These are phyloP conservation scores for Ambrosia trifida DNA, from an alignment of 129 eudicot genomes.

Conservation along the genomic window DNA sequence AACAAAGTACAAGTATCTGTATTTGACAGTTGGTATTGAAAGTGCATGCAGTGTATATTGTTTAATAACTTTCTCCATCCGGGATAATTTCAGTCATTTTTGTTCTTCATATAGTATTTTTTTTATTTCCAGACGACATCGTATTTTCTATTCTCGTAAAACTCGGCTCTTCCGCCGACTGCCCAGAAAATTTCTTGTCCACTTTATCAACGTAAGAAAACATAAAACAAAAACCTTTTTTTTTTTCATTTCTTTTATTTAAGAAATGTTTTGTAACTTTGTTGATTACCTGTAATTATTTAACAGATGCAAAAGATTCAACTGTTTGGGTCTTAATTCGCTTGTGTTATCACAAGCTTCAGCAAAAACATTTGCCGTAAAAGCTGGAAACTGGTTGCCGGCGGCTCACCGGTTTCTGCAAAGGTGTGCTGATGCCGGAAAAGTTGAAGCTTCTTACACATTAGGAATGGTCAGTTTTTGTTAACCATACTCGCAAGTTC, in stretches of 20 bases:
- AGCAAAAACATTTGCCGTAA: conserved; percentile 26
- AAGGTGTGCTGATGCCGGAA: conserved; percentile 43
- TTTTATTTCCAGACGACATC: conserved; percentile 62
- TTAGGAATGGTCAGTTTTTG: too few relatives aligned
- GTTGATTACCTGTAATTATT: neutral
- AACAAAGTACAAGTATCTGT: too few relatives aligned
- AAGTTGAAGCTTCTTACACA: too few relatives aligned
- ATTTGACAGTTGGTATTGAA: too few relatives aligned
- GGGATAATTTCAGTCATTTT: too few relatives aligned
- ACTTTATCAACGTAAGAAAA: conserved; percentile 41
- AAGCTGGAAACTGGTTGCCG: conserved; percentile 35
- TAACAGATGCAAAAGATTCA: conserved; percentile 38
- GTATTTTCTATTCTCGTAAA: conserved; percentile 41
- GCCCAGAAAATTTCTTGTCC: conserved; percentile 48
- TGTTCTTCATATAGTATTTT: too few relatives aligned
- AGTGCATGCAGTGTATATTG: too few relatives aligned
- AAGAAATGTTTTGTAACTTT: neutral
- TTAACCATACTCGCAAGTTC: too few relatives aligned
- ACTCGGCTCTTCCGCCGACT: conserved; percentile 41
- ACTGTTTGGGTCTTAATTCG: conserved; percentile 30
- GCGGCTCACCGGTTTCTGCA: conserved; percentile 32
- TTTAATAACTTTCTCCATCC: too few relatives aligned
- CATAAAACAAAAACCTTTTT: conserved; percentile 4
- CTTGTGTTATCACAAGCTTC: conserved; percentile 39
- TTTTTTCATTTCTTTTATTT: neutral